phyloP scores from a whole-genome alignment of 2,329 filamentous ascomycete species.

The Alternaria incomplexa region DNA sequence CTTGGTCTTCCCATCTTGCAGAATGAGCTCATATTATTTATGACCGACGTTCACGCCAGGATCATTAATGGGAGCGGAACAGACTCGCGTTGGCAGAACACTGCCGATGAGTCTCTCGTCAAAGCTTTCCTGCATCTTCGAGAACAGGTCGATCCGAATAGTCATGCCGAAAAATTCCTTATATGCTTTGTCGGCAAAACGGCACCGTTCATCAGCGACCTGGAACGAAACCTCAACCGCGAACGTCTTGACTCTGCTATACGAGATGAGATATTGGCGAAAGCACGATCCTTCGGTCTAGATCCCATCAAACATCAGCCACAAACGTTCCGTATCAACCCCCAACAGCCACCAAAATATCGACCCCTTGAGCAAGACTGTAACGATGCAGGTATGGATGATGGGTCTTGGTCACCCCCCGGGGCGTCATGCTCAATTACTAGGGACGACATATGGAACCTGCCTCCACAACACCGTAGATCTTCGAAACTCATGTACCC shows the following conservation, averaged over 20 bases:
- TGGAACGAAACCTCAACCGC: not conserved
- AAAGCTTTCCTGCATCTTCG: not conserved
- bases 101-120: not conserved
- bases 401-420: not conserved
- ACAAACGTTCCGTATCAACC: not conserved
- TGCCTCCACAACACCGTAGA: not conserved
- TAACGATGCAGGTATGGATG: not conserved
- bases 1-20: conserved; percentile 4
- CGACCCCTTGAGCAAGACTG: not conserved
- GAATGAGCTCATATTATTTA: conserved; percentile 1
- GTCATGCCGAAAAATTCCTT: conserved; percentile 14
- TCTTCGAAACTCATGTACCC: not conserved
- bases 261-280: not conserved
- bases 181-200: conserved; percentile 8
- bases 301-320: not conserved
- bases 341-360: not conserved
- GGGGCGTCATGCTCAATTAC: not conserved
- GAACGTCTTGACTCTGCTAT: not conserved
- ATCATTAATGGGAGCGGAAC: not conserved
- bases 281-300: not conserved
- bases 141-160: not conserved
- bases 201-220: not conserved
- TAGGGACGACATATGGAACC: not conserved
- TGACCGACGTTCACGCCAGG: conserved; percentile 3
- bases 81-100: not conserved